Percentiles rank a stretch among this genome's conserved stretches.
These are phyloP conservation scores for Astragalus glycyphyllos DNA, from an alignment of 306 rosid genomes.

Conservation along the genomic window DNA sequence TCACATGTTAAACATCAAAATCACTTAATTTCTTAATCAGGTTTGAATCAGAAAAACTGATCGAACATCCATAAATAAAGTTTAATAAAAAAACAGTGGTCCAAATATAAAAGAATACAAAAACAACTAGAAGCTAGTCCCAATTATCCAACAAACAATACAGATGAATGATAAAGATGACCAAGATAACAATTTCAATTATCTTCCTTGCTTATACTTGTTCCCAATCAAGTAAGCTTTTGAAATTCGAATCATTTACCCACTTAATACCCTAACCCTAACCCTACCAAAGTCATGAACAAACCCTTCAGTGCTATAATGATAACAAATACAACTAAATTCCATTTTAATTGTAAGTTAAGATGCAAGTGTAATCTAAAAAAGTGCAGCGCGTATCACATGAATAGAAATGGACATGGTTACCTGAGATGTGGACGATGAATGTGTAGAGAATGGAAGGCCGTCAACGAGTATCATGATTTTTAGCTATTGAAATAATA, in stretches of 20 bases:
- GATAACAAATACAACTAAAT: neutral
- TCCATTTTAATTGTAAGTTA: neutral
- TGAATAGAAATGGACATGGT: constrained; percentile 12
- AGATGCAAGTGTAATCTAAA: neutral
- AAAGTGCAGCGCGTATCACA: neutral
- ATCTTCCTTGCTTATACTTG: neutral
- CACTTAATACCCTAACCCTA: neutral
- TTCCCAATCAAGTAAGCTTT: constrained; percentile 13
- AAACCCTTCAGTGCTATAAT: constrained; percentile 3
- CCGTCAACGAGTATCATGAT: constrained; percentile 51
- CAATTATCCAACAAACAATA: neutral
- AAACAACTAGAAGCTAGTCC: neutral
- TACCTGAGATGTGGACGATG: constrained; percentile 53
- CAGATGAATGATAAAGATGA: neutral
- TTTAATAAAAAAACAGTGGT: neutral
- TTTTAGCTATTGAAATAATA: neutral
- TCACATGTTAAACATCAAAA: no score
- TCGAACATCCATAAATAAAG: no score
- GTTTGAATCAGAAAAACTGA: no score
- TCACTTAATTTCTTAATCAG: no score
- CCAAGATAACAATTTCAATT: neutral
- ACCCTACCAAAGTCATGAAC: neutral
- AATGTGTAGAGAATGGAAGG: constrained; percentile 34
- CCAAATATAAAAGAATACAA: neutral
- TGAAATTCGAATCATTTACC: constrained; percentile 17